Evolutionary conservation across 2,329 filamentous ascomycete genomes (phyloP).

Genomic region (Fusarium protoensiforme): DNA sequence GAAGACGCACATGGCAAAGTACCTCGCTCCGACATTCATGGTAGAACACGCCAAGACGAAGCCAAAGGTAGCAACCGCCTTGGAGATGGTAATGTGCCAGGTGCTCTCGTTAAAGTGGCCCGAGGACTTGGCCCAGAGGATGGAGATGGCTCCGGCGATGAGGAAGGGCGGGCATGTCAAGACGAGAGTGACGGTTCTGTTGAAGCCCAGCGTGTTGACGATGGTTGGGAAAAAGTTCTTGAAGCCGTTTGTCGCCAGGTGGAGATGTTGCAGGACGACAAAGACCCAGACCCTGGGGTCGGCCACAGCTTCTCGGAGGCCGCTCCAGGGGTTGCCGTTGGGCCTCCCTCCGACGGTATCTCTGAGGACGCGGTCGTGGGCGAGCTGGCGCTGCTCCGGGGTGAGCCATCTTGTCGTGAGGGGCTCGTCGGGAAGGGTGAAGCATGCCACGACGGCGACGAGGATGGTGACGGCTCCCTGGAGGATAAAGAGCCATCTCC

Average conservation of each 20-base stretch:
- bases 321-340: constrained; percentile 52
- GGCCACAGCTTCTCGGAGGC: constrained; percentile 53
- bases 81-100: constrained; percentile 57
- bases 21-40: constrained; percentile 34
- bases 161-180: constrained; percentile 55
- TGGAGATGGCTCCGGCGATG: constrained; percentile 43
- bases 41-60: constrained; percentile 42
- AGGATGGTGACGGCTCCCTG: constrained; percentile 60
- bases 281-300: constrained; percentile 61
- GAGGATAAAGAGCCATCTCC: constrained; percentile 67
- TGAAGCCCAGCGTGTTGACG: constrained; percentile 35
- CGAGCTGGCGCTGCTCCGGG: constrained; percentile 48
- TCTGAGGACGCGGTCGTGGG: constrained; percentile 38
- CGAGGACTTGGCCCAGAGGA: constrained; percentile 46
- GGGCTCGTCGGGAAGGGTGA: constrained; percentile 48
- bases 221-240: constrained; percentile 45
- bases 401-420: constrained; percentile 55
- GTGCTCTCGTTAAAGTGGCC: constrained; percentile 58
- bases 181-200: constrained; percentile 38
- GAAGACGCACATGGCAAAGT: constrained; percentile 51
- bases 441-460: constrained; percentile 36
- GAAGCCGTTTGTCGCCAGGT: constrained; percentile 58
- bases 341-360: constrained; percentile 56
- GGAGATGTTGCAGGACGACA: constrained; percentile 61
- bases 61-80: constrained; percentile 50